Conservation (phyloP, 2,329 filamentous ascomycete species). For the Tothia fuscella region DNA sequence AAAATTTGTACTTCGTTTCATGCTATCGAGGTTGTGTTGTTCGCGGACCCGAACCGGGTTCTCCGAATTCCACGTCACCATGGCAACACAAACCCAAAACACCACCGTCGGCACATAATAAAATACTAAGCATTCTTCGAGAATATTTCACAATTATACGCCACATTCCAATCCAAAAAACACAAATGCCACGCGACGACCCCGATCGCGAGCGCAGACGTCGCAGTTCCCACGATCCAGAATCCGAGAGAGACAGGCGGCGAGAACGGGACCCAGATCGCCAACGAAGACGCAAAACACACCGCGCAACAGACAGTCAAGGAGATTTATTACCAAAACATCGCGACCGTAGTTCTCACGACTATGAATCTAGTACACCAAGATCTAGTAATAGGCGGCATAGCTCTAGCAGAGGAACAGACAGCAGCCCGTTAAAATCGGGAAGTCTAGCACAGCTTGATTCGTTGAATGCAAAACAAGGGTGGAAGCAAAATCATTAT, state of each 20-base stretch:
- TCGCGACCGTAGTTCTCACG: conserved; percentile 3
- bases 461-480: conserved; percentile 45
- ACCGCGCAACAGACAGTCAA: conserved; percentile 28
- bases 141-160: too few species aligned
- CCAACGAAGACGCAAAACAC: conserved; percentile 19
- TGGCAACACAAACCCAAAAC: too few species aligned
- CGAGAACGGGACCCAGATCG: background rate
- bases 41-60: too few species aligned
- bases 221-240: conserved; percentile 7
- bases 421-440: conserved; percentile 30
- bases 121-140: too few species aligned
- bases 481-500: conserved; percentile 31
- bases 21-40: too few species aligned
- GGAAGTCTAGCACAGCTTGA: conserved; percentile 55
- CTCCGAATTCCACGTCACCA: too few species aligned
- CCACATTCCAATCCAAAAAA: too few species aligned
- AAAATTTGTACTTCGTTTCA: too few species aligned
- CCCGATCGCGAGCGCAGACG: conserved; percentile 8
- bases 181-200: conserved; percentile 8
- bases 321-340: conserved; percentile 21
- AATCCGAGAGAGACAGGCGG: conserved; percentile 8
- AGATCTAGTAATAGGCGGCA: conserved; percentile 7
- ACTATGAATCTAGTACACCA: conserved; percentile 13
- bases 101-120: too few species aligned
- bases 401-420: conserved; percentile 15